phyloP scores from a whole-genome alignment of 2,329 filamentous ascomycete genomes.

The Aaosphaeria arxii region DNA sequence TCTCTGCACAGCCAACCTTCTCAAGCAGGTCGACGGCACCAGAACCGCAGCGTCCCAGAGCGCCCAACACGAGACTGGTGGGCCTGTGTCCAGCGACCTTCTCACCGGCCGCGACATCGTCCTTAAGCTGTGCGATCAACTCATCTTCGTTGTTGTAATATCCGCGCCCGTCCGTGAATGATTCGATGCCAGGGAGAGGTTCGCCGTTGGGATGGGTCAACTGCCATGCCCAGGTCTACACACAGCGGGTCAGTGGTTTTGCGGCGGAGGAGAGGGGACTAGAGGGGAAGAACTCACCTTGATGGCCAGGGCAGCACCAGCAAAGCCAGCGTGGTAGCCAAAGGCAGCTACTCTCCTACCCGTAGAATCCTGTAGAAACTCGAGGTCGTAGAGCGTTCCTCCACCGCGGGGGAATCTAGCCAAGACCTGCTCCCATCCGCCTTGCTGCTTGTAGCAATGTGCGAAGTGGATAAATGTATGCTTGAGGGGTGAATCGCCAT shows the following conservation, averaged over 20 bases:
- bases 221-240: slow-evolving; percentile 83
- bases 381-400: slow-evolving; percentile 78
- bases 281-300: slow-evolving; percentile 19
- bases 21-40: slow-evolving; percentile 80
- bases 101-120: slow-evolving; percentile 63
- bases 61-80: slow-evolving; percentile 77
- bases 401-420: slow-evolving; percentile 73
- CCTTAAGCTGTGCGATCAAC: slow-evolving; percentile 72
- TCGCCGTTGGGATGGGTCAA: slow-evolving; percentile 65
- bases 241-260: slow-evolving; percentile 39
- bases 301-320: slow-evolving; percentile 46
- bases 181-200: slow-evolving; percentile 63
- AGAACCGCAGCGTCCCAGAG: slow-evolving; percentile 74
- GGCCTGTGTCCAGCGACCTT: slow-evolving; percentile 67
- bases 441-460: slow-evolving; percentile 44
- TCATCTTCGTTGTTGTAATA: slow-evolving; percentile 71
- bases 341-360: slow-evolving; percentile 72
- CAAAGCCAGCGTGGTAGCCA: slow-evolving; percentile 50
- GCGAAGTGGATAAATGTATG: slow-evolving; percentile 43
- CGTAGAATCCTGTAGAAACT: slow-evolving; percentile 74
- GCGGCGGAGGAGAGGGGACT: neutral
- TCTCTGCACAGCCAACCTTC: slow-evolving; percentile 69
- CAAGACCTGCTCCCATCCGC: slow-evolving; percentile 72
- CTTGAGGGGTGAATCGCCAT: slow-evolving; percentile 36
- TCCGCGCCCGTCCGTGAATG: slow-evolving; percentile 46